A percentile compares a stretch with the other conserved stretches of the same genome.
phyloP scores from a whole-genome alignment of 78 protist genomes.

The Diacronema lutheri region DNA sequence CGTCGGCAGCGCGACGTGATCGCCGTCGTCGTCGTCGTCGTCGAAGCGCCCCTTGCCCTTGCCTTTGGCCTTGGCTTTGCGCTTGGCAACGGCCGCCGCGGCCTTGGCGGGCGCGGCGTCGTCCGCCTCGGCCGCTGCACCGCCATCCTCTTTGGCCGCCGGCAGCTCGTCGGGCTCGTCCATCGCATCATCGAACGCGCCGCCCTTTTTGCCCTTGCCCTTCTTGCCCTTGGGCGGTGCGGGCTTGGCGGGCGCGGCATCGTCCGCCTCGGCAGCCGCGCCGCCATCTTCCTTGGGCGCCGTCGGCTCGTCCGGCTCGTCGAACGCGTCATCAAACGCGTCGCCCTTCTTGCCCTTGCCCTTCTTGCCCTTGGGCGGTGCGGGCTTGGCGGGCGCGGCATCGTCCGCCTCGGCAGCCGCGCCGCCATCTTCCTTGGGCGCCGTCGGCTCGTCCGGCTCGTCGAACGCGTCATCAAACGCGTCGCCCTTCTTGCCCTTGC shows the following conservation, averaged over 20 bases:
- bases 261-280: background rate
- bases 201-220: background rate
- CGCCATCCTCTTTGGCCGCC: no score
- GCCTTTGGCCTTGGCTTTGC: background rate
- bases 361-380: background rate
- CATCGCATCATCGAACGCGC: no score
- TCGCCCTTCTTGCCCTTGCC: background rate
- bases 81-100: background rate
- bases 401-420: background rate
- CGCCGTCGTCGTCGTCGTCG: background rate
- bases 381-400: background rate
- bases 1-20: no score
- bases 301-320: no score
- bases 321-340: no score
- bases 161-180: no score
- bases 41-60: background rate
- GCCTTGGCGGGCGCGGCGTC: background rate
- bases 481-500: background rate
- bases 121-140: background rate
- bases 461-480: no score
- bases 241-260: background rate
- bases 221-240: background rate
- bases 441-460: no score
- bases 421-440: no score
- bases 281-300: no score